Evolutionary conservation across 345 rosid species (phyloP).

Genomic region (Eucalyptus melliodora): DNA sequence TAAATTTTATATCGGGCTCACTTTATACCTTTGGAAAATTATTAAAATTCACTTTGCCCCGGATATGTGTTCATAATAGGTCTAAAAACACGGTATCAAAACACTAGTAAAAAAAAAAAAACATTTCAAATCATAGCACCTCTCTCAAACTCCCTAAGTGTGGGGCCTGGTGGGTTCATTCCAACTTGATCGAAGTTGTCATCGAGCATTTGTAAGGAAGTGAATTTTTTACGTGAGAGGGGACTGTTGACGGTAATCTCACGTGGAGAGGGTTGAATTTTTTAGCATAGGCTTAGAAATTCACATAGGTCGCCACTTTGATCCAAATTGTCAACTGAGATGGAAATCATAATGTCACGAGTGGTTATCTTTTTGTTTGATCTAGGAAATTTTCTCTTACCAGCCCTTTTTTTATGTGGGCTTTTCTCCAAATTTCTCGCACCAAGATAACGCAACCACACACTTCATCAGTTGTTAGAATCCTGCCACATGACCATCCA

Average conservation of each 20-base stretch:
- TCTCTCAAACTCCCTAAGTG: neutral
- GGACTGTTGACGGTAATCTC: fast-evolving
- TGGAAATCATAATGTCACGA: neutral
- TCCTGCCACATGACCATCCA: neutral
- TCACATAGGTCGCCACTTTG: neutral
- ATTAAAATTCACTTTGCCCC: neutral
- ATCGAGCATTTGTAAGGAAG: neutral
- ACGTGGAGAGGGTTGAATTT: neutral
- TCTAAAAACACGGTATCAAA: neutral
- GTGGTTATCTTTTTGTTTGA: neutral
- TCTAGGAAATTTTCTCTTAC: neutral
- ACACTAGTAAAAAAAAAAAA: neutral
- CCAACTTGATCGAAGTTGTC: neutral
- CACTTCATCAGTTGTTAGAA: fast-evolving
- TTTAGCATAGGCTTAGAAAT: neutral
- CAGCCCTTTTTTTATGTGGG: neutral
- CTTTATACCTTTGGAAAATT: neutral
- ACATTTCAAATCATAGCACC: neutral
- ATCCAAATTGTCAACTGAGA: neutral
- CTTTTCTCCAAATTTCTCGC: neutral
- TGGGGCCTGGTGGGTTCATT: neutral
- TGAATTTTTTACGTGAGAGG: neutral
- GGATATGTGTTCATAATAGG: too few species aligned
- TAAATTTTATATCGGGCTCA: neutral
- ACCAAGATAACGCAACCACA: neutral